Conservation (phyloP, 257 asterid genomes). For the Fraxinus anomala region DNA sequence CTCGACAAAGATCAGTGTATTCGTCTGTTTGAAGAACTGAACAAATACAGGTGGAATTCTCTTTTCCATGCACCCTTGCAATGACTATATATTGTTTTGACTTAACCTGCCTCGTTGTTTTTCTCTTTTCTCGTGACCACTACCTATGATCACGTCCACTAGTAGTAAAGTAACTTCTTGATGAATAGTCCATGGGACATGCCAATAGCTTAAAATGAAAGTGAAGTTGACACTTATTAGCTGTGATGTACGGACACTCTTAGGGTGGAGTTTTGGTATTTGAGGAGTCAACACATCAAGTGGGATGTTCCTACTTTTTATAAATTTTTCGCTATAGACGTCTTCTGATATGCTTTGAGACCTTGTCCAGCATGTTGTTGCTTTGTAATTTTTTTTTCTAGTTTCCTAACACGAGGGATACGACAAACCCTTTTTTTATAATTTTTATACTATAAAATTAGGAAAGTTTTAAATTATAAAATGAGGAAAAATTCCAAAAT, state of each 20-base stretch:
- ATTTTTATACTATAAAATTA: not conserved
- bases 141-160: not conserved
- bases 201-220: not conserved
- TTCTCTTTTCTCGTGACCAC: not conserved
- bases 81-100: conserved; percentile 20
- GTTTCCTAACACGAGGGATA: not conserved
- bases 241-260: not conserved
- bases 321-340: not conserved
- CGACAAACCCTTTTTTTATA: not conserved
- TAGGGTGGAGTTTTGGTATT: not conserved
- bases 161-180: not conserved
- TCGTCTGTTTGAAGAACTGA: conserved; percentile 83
- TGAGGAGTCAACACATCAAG: not conserved
- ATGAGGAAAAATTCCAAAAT: not conserved
- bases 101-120: not conserved
- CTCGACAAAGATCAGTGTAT: conserved; percentile 85
- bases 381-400: not conserved
- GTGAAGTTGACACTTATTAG: not conserved
- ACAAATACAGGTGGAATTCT: conserved; percentile 80
- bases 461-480: not conserved
- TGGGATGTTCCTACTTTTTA: not conserved
- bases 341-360: not conserved
- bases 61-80: conserved; percentile 16
- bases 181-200: not conserved
- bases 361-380: not conserved